These are phyloP conservation scores for Pseudogymnoascus sp. DNA, from an alignment of 2,329 filamentous ascomycete genomes.

Conservation along the genomic window DNA sequence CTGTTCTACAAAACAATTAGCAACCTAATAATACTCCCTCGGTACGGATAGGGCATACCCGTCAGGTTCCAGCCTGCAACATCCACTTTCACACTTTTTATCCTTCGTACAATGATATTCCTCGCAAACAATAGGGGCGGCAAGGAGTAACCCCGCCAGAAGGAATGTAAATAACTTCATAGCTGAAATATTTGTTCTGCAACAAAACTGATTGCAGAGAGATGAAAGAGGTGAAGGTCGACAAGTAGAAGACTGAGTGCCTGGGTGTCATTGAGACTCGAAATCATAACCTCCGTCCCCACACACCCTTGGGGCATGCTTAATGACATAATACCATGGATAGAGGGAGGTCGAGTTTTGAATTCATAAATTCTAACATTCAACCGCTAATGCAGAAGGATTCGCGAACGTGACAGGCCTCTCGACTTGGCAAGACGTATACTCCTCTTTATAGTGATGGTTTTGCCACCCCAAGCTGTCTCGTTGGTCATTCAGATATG, in stretches of 20 bases:
- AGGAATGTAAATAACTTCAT: neutral
- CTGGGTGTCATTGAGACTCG: neutral
- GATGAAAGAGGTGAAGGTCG: neutral
- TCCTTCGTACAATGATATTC: slow-evolving; percentile 6
- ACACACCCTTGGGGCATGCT: neutral
- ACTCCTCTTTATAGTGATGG: neutral
- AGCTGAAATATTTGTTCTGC: neutral
- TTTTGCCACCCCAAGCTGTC: neutral
- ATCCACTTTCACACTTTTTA: slow-evolving; percentile 7
- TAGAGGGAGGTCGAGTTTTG: neutral
- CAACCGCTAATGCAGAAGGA: neutral
- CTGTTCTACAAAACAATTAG: neutral
- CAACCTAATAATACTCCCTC: neutral
- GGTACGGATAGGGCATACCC: neutral
- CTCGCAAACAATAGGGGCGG: neutral
- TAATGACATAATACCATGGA: neutral
- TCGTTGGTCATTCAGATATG: neutral
- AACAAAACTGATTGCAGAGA: neutral
- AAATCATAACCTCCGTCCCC: neutral
- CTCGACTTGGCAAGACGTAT: neutral
- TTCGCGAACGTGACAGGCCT: neutral
- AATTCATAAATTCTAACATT: neutral
- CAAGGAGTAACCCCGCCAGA: neutral
- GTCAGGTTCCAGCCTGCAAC: slow-evolving; percentile 8
- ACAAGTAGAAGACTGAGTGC: neutral